phyloP scores from a whole-genome alignment of 768 basidiomycete species.

The Pholiota conissans region DNA sequence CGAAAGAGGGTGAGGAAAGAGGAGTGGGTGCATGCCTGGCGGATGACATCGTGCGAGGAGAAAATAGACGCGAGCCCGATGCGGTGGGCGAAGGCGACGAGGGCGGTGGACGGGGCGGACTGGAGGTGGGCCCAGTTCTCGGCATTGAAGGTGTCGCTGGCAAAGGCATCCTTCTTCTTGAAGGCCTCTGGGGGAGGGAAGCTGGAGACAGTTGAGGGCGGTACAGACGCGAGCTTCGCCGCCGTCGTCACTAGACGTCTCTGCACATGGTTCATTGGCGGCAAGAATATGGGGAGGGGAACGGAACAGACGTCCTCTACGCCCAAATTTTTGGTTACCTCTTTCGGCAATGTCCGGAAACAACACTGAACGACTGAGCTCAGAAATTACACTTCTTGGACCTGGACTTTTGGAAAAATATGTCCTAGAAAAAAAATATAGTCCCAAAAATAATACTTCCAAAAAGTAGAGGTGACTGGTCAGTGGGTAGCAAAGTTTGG shows the following conservation, averaged over 20 bases:
- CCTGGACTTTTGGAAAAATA: too few relatives aligned
- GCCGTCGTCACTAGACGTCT: slow-evolving; percentile 50
- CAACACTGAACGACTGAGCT: background rate
- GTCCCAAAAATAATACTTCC: too few relatives aligned
- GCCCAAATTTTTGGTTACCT: slow-evolving; percentile 28
- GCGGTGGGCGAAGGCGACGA: slow-evolving; percentile 75
- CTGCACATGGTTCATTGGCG: slow-evolving; percentile 58
- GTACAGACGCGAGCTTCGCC: slow-evolving; percentile 51
- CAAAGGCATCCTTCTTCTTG: slow-evolving; percentile 28
- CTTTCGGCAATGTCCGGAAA: slow-evolving; percentile 29
- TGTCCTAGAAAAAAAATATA: too few relatives aligned
- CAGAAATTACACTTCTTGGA: background rate
- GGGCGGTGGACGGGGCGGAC: slow-evolving; percentile 68
- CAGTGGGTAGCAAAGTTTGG: too few relatives aligned
- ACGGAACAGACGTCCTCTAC: slow-evolving; percentile 5
- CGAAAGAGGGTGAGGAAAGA: slow-evolving; percentile 60
- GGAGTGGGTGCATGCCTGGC: slow-evolving; percentile 79
- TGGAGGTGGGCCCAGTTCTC: slow-evolving; percentile 72
- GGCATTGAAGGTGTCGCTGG: slow-evolving; percentile 52
- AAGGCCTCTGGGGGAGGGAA: slow-evolving; percentile 64
- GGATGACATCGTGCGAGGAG: slow-evolving; percentile 50
- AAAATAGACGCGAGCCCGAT: slow-evolving; percentile 68
- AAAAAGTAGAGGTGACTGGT: too few relatives aligned
- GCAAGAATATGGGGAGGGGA: slow-evolving; percentile 15
- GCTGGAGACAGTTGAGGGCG: slow-evolving; percentile 49